These are phyloP conservation scores for Microsporum ferrugineum DNA, from an alignment of 2,329 filamentous ascomycete genomes.

Conservation along the genomic window DNA sequence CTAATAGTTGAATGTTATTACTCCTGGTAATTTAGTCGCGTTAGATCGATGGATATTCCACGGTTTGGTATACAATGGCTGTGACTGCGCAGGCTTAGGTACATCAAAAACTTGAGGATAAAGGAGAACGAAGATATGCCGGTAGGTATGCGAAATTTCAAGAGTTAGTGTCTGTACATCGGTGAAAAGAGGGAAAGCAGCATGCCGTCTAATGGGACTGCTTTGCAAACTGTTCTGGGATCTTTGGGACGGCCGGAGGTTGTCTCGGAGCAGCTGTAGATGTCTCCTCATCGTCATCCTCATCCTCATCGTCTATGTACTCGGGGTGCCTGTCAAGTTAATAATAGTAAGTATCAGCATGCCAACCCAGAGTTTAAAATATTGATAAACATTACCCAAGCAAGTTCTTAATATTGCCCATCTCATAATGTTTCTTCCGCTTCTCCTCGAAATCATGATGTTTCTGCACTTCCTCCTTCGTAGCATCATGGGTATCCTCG, in stretches of 20 bases:
- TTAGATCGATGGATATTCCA: not conserved
- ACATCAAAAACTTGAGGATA: not conserved
- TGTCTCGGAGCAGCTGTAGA: constrained; percentile 10
- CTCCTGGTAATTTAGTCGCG: not conserved
- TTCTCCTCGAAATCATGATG: constrained; percentile 82
- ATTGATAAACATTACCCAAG: constrained; percentile 50
- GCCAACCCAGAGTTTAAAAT: not conserved
- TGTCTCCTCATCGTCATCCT: not conserved
- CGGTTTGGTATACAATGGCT: not conserved
- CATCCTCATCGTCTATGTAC: constrained; percentile 37
- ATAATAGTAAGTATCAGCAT: not conserved
- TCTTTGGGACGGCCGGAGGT: constrained; percentile 24
- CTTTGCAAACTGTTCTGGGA: constrained; percentile 19
- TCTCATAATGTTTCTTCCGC: constrained; percentile 97
- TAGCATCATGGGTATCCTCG: constrained; percentile 33
- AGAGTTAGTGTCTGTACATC: not conserved
- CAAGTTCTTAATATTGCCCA: constrained; percentile 83
- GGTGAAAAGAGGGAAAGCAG: not conserved
- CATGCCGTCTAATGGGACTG: not conserved
- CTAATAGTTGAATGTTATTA: not conserved
- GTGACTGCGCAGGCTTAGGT: constrained; percentile 1
- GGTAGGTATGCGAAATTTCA: not conserved
- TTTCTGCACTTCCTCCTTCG: constrained; percentile 70
- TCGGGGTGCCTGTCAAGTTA: constrained; percentile 46
- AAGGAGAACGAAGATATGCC: not conserved